These are phyloP conservation scores for Arabidopsis thaliana DNA, from an alignment of 345 rosid species.

Conservation along the genomic window TAIR10.1 NC_003076.8:17461501-17462000, in stretches of 20 bases:
- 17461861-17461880: too few species aligned
- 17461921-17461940: too few species aligned
- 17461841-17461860: too few species aligned
- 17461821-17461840: too few species aligned
- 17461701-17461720: neutral
- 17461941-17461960: too few species aligned
- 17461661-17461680: constrained; percentile 32
- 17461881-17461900: too few species aligned
- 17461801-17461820: too few species aligned
- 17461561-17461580: constrained; percentile 11
- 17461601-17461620: constrained; percentile 34
- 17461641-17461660: constrained; percentile 18
- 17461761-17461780: neutral
- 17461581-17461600: constrained; percentile 21
- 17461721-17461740: neutral
- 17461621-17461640: neutral
- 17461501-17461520: constrained; percentile 22
- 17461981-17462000: neutral
- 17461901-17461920: too few species aligned
- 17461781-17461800: neutral
- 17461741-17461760: neutral
- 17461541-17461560: neutral
- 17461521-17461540: constrained; percentile 8
- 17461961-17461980: too few species aligned
- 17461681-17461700: constrained; percentile 11